A percentile compares a stretch with the other conserved stretches of the same genome.
Evolutionary conservation across 2,329 filamentous ascomycete genomes (phyloP).

Genomic region (Nemania serpens): DNA sequence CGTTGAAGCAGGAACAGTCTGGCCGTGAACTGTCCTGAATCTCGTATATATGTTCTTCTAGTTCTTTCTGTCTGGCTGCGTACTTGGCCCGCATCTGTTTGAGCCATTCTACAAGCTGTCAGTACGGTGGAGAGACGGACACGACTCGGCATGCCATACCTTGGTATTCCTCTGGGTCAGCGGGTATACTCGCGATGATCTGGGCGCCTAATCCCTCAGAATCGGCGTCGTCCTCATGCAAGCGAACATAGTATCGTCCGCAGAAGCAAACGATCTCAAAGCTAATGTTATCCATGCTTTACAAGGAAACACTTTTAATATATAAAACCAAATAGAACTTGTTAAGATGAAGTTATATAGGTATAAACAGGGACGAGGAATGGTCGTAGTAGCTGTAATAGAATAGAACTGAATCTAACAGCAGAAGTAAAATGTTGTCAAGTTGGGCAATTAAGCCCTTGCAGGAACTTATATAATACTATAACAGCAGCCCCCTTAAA

Average conservation of each 20-base stretch:
- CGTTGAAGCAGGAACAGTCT: not conserved
- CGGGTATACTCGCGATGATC: conserved; percentile 7
- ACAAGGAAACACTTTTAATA: no score
- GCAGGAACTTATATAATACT: no score
- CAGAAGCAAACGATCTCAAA: not conserved
- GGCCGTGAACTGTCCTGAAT: not conserved
- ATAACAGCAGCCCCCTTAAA: no score
- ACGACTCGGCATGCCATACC: no score
- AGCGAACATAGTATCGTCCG: not conserved
- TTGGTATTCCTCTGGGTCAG: not conserved
- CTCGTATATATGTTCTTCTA: conserved; percentile 5
- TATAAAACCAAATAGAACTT: no score
- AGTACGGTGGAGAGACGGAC: not conserved
- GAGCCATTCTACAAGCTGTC: conserved; percentile 7
- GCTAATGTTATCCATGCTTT: no score
- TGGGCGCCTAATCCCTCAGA: not conserved
- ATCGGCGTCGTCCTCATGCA: not conserved
- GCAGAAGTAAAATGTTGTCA: no score
- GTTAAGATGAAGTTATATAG: no score
- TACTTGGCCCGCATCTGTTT: conserved; percentile 1
- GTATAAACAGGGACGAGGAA: no score
- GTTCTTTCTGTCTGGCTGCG: not conserved
- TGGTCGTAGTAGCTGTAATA: no score
- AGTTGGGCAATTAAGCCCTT: no score
- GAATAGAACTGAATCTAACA: no score